These are phyloP conservation scores for Colletotrichum sp. DNA, from an alignment of 2,329 filamentous ascomycete genomes.

Conservation along the genomic window DNA sequence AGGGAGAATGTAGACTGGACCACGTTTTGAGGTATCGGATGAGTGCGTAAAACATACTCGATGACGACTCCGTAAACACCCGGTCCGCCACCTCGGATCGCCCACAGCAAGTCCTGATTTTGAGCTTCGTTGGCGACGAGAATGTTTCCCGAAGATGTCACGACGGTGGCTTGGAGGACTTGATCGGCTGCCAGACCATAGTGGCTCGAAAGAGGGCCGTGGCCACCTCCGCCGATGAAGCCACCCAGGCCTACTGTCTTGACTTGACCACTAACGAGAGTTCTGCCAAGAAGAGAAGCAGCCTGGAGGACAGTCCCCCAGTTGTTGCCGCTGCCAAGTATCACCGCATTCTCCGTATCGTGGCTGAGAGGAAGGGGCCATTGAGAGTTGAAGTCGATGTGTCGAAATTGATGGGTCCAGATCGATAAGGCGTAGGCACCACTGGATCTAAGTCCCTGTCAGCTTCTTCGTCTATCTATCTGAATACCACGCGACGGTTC, in stretches of 20 bases:
- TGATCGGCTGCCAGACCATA: constrained; percentile 32
- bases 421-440: constrained; percentile 22
- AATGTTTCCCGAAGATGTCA: constrained; percentile 26
- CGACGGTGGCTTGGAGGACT: constrained; percentile 28
- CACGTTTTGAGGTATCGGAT: constrained; percentile 13
- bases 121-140: constrained; percentile 13
- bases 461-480: constrained; percentile 23
- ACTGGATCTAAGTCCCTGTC: background rate
- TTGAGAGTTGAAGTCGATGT: background rate
- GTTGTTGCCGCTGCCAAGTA: background rate
- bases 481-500: accelerated
- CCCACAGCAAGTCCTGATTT: constrained; percentile 22
- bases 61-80: constrained; percentile 21
- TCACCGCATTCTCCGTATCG: background rate
- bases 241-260: constrained; percentile 59
- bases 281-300: constrained; percentile 39
- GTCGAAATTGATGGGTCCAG: constrained; percentile 19
- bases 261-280: constrained; percentile 53
- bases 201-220: constrained; percentile 26
- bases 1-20: background rate
- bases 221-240: constrained; percentile 33
- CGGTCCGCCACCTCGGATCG: constrained; percentile 20
- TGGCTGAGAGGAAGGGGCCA: background rate
- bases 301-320: constrained; percentile 45
- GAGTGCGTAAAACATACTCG: constrained; percentile 18